Percentiles rank a stretch among this genome's conserved stretches.
Evolutionary conservation across 78 protist genomes (phyloP).

Genomic region (Monocercomonoides exilis): DNA sequence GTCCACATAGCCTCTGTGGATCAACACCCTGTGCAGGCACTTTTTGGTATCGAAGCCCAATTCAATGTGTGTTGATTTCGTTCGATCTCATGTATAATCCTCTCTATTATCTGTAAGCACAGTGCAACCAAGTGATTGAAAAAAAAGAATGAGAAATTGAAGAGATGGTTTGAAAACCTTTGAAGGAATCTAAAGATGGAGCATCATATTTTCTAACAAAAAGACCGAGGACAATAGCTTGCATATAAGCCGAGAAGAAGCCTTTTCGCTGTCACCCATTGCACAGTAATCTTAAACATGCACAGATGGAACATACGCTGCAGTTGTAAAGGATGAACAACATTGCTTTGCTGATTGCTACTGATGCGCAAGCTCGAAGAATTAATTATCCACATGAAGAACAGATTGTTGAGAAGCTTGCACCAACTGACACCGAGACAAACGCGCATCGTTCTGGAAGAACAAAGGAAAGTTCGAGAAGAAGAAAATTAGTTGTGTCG

Average conservation of each 20-base stretch:
- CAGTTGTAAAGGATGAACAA: conserved; percentile 25
- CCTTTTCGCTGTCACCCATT: not conserved
- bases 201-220: conserved; percentile 39
- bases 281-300: conserved; percentile 21
- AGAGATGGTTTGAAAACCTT: not conserved
- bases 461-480: conserved; percentile 32
- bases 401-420: not conserved
- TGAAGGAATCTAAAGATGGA: not conserved
- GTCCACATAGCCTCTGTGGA: conserved; percentile 54
- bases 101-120: not conserved
- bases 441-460: conserved; percentile 45
- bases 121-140: not conserved
- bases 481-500: not conserved
- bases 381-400: not conserved
- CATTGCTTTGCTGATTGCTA: too few species aligned
- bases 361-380: not conserved
- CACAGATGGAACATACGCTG: conserved; percentile 30
- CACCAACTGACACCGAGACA: conserved; percentile 4
- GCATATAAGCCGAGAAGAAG: not conserved
- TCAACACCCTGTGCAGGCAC: not conserved
- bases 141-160: not conserved
- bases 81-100: not conserved
- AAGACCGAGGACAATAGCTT: conserved; percentile 41
- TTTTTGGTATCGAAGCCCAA: not conserved
- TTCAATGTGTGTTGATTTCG: not conserved